Evolutionary conservation across 805 yeast species (phyloP), one percentile per base, ranked within the genome.

Genomic region (Saccharomycopsis sp.): DNA sequence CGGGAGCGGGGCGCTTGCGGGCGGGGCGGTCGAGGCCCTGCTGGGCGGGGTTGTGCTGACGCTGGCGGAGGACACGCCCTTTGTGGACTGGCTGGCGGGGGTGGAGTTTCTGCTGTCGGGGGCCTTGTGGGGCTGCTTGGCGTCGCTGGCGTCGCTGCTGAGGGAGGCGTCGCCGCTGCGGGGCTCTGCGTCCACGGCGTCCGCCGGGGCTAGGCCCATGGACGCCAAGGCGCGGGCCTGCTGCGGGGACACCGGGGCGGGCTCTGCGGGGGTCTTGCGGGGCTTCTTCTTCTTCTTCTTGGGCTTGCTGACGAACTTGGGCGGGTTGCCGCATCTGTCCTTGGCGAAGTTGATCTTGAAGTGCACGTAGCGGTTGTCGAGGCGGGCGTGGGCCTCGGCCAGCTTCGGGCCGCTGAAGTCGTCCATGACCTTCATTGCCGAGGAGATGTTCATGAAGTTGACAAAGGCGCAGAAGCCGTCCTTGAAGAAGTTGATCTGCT

Each of bases 301-400:
- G 69, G 67, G 71, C 63, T 51, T 63, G 64, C 66, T 73, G 66
- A 64, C 77, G 57, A 67, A 65, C 71, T 80, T 86, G 59, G 83
- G 85, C 34, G 80, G 89, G 65, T 86, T 86, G 2, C 87, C 95
- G 73, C 95, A 87, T 66, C 95, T 76, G 70, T 87, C 95, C 65
- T 85, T 85, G 51, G 90, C 95, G 70, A 78, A 87, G 53, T 81
- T 79, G 51, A 87, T 81, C 60, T 82, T 81, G 64, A 82, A 80
- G 2, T 75, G 72, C 48, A 65, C 64, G 65, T 87, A 87, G 62
- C 76, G 77, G 34, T 75, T 70, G 59, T 72, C 70, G 41, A 76
- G 79, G 7, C 71, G 68, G 15, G 66, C 69, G 55, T 75, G 76
- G 20, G 67, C 67, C 0, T 67, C 65, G 2, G 70, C 66, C 2